Evolutionary conservation across 2,329 filamentous ascomycete species (phyloP).

Genomic region (Stemphylium lycopersici): DNA sequence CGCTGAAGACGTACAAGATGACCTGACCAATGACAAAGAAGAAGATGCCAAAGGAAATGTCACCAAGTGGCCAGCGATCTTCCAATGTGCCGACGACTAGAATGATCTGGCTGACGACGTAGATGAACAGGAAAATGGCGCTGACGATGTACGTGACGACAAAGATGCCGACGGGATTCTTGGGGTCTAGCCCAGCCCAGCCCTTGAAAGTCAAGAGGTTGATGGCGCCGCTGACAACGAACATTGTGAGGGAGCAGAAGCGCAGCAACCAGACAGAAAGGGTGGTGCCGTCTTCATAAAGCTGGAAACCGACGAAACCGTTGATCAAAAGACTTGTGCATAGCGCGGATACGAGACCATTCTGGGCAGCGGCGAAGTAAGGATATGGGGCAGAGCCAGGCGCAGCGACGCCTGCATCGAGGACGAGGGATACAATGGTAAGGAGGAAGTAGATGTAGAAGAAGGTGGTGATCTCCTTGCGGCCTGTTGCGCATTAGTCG

Average conservation of each 20-base stretch:
- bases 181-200: constrained; percentile 84
- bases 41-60: constrained; percentile 87
- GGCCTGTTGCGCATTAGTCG: constrained; percentile 54
- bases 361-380: constrained; percentile 89
- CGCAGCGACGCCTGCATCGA: constrained; percentile 91
- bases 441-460: constrained; percentile 97
- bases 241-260: constrained; percentile 77
- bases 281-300: constrained; percentile 95
- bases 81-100: constrained; percentile 89
- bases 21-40: constrained; percentile 94
- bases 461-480: constrained; percentile 80
- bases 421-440: constrained; percentile 83
- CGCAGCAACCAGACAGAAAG: constrained; percentile 93
- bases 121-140: constrained; percentile 83
- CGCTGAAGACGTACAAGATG: constrained; percentile 87
- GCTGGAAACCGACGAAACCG: constrained; percentile 96
- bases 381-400: constrained; percentile 80
- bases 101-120: constrained; percentile 84
- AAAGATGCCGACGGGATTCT: constrained; percentile 87
- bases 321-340: constrained; percentile 93
- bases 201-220: constrained; percentile 90
- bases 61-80: constrained; percentile 92
- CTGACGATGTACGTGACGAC: constrained; percentile 92
- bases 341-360: constrained; percentile 81
- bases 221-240: constrained; percentile 84